Conservation (phyloP, 2,329 filamentous ascomycete genomes). For the Alternaria gaisen region DNA sequence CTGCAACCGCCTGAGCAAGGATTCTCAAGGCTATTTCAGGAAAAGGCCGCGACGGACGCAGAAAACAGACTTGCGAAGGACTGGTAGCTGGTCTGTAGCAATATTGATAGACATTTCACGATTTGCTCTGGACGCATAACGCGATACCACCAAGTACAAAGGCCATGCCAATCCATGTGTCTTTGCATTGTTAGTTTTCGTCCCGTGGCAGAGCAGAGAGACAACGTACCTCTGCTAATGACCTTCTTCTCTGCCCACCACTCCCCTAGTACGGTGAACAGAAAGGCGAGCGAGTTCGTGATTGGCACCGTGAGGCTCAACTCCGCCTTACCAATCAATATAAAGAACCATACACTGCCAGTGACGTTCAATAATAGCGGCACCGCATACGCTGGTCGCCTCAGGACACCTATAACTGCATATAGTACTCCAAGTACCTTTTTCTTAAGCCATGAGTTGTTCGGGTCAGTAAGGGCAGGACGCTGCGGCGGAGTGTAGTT, state of each 20-base stretch:
- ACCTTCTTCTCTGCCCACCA: constrained; percentile 95
- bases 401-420: constrained; percentile 78
- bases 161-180: constrained; percentile 84
- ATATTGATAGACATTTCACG: constrained; percentile 22
- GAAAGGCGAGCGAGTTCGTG: constrained; percentile 90
- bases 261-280: constrained; percentile 95
- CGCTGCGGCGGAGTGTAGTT: constrained; percentile 68
- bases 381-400: constrained; percentile 83
- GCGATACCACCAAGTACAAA: constrained; percentile 82
- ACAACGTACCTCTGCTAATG: constrained; percentile 75
- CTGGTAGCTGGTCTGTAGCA: constrained; percentile 20
- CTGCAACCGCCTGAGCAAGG: constrained; percentile 82
- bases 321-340: constrained; percentile 91
- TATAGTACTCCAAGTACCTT: constrained; percentile 74
- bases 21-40: constrained; percentile 73
- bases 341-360: constrained; percentile 95
- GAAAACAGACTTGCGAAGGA: constrained; percentile 23
- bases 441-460: constrained; percentile 67
- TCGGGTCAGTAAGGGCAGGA: constrained; percentile 45
- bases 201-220: neutral
- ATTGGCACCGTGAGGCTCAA: constrained; percentile 93
- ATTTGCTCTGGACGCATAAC: constrained; percentile 75
- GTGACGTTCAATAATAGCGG: constrained; percentile 89
- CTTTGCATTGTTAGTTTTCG: constrained; percentile 54
- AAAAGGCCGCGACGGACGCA: constrained; percentile 1